Percentiles rank a stretch among this genome's conserved stretches.
phyloP scores from a whole-genome alignment of 2,329 filamentous ascomycete species.

The Fusarium tanahbumbuense region DNA sequence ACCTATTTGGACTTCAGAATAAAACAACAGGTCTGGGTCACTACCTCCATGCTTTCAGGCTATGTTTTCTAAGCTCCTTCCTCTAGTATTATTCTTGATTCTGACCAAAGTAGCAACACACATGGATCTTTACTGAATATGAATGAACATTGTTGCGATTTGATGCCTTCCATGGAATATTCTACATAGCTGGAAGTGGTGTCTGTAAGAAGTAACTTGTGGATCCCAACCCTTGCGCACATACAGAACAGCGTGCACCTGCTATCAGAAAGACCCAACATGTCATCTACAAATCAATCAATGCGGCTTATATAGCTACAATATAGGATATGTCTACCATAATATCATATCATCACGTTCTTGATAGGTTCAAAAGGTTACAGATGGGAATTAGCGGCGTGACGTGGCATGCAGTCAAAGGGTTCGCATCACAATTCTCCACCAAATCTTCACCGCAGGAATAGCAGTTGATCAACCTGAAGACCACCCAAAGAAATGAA shows the following conservation, averaged over 20 bases:
- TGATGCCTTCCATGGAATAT: not conserved
- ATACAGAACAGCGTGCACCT: not conserved
- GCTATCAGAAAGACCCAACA: too few relatives aligned
- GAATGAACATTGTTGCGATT: not conserved
- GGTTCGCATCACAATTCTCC: not conserved
- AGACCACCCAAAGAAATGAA: not conserved
- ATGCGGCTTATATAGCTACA: not conserved
- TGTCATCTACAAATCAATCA: not conserved
- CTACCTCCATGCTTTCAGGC: too few relatives aligned
- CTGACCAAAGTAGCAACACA: accelerated
- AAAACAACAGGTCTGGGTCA: not conserved
- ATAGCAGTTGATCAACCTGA: not conserved
- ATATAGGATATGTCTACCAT: not conserved
- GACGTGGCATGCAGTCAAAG: not conserved
- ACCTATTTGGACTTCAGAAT: not conserved
- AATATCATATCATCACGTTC: accelerated
- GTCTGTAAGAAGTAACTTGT: not conserved
- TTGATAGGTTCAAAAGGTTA: not conserved
- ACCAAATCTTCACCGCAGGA: not conserved
- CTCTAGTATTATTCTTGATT: too few relatives aligned
- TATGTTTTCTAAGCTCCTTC: too few relatives aligned
- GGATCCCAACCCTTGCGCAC: not conserved
- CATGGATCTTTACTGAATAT: accelerated
- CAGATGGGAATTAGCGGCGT: not conserved
- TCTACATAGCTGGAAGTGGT: not conserved